phyloP scores from a whole-genome alignment of 2,329 filamentous ascomycete genomes.

The Herpotrichia juniperi region DNA sequence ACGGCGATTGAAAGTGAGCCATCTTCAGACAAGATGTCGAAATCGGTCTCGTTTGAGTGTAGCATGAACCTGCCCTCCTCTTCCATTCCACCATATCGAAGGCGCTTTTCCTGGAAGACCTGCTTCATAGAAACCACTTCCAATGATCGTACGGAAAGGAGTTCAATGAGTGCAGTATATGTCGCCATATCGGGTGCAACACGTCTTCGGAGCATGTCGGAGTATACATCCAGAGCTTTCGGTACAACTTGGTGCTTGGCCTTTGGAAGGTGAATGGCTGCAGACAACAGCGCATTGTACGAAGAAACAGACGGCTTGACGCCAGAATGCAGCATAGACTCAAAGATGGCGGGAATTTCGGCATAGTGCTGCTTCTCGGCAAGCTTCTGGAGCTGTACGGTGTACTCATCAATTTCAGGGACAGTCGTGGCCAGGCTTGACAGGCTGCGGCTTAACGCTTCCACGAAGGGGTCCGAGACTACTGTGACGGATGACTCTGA shows the following conservation, averaged over 20 bases:
- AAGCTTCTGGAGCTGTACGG: conserved; percentile 78
- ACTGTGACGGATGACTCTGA: conserved; percentile 40
- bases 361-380: conserved; percentile 75
- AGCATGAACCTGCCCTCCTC: conserved; percentile 87
- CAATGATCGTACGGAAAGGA: conserved; percentile 80
- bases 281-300: conserved; percentile 90
- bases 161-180: conserved; percentile 83
- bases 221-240: conserved; percentile 92
- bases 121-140: conserved; percentile 77
- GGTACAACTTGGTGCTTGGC: conserved; percentile 84
- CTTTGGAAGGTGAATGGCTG: conserved; percentile 80
- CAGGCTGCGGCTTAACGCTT: conserved; percentile 34
- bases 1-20: conserved; percentile 85
- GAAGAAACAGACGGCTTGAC: conserved; percentile 80
- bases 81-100: conserved; percentile 84
- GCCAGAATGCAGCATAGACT: conserved; percentile 83
- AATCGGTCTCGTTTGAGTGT: conserved; percentile 83
- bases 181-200: conserved; percentile 83
- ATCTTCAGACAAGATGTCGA: conserved; percentile 84
- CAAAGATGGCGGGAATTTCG: conserved; percentile 89
- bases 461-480: conserved; percentile 34
- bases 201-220: conserved; percentile 89
- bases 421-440: conserved; percentile 66
- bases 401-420: conserved; percentile 70
- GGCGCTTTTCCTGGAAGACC: conserved; percentile 78